Percentiles rank a stretch among this genome's conserved stretches.
These are phyloP conservation scores for Metschnikowia colocasiae DNA, from an alignment of 805 yeast species.

Conservation along the genomic window DNA sequence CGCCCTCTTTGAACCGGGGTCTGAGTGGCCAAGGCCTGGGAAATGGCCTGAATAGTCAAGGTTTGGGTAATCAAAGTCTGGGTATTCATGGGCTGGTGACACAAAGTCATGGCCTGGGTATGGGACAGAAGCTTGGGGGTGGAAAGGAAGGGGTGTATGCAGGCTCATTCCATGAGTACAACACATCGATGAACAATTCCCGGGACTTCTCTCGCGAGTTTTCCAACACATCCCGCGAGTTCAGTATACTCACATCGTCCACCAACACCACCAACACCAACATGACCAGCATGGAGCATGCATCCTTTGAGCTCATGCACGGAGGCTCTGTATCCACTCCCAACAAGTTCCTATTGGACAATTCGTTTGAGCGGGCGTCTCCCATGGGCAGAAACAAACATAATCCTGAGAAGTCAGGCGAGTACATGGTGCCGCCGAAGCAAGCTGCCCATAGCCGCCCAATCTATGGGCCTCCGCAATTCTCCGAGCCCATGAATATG, in stretches of 20 bases:
- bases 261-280: conserved; percentile 29
- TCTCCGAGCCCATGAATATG: conserved; percentile 23
- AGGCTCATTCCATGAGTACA: conserved; percentile 16
- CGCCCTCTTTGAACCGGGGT: background rate
- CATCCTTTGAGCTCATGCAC: conserved; percentile 34
- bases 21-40: background rate
- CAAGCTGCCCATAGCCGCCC: background rate
- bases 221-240: conserved; percentile 24
- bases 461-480: conserved; percentile 4
- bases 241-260: conserved; percentile 25
- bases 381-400: conserved; percentile 18
- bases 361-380: conserved; percentile 38
- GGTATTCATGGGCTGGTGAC: background rate
- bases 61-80: background rate
- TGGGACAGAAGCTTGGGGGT: background rate
- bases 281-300: conserved; percentile 37
- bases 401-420: conserved; percentile 2
- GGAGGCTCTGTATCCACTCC: conserved; percentile 39
- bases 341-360: conserved; percentile 38
- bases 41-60: background rate
- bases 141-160: background rate
- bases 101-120: background rate
- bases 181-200: conserved; percentile 16
- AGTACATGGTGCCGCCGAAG: conserved; percentile 33
- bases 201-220: conserved; percentile 2